Conservation (phyloP, 2,329 filamentous ascomycete genomes). For the Cladobotryum mycophilum region DNA sequence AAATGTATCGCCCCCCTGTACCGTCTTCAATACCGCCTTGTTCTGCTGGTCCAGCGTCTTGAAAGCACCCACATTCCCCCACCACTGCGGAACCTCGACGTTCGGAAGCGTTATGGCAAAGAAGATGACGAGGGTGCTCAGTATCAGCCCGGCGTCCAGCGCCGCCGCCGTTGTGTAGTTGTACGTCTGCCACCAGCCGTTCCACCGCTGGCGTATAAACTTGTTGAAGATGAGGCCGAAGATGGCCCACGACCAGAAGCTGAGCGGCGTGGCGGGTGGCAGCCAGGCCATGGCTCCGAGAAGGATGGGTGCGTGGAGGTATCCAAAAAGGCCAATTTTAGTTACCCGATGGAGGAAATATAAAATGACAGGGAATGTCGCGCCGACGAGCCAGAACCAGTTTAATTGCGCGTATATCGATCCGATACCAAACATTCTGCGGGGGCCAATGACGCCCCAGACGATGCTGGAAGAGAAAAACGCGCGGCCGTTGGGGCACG, state of each 20-base stretch:
- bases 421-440: constrained; percentile 46
- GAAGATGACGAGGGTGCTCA: constrained; percentile 28
- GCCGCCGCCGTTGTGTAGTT: constrained; percentile 28
- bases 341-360: constrained; percentile 24
- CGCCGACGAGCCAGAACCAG: constrained; percentile 50
- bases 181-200: constrained; percentile 25
- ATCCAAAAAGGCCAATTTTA: constrained; percentile 5
- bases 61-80: no score
- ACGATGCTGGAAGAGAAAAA: constrained; percentile 49
- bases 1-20: no score
- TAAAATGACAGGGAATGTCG: constrained; percentile 40
- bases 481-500: constrained; percentile 27
- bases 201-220: constrained; percentile 19
- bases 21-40: no score
- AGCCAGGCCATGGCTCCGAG: constrained; percentile 16
- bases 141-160: constrained; percentile 25
- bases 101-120: constrained; percentile 18
- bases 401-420: constrained; percentile 43
- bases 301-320: constrained; percentile 20
- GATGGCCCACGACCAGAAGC: no score
- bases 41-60: no score
- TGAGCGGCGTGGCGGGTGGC: no score
- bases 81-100: no score
- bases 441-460: constrained; percentile 52
- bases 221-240: constrained; percentile 15